Evolutionary conservation across 345 rosid genomes (phyloP).

Genomic region (Sisymbrium irio): DNA sequence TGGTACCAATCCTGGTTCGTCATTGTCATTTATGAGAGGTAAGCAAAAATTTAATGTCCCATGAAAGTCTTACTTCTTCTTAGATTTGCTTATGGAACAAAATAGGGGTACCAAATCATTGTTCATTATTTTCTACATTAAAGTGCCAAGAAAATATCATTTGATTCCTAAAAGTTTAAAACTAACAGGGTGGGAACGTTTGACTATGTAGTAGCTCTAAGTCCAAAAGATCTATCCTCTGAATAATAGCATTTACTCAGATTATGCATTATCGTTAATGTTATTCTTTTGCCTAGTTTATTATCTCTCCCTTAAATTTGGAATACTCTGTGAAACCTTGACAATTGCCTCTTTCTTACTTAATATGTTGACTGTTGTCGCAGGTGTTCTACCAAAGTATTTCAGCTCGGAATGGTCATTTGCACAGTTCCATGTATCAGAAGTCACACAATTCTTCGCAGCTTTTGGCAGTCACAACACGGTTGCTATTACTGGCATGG

Average conservation of each 20-base stretch:
- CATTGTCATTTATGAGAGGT: conserved; percentile 90
- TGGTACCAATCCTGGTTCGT: conserved; percentile 74
- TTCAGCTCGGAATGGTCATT: conserved; percentile 97
- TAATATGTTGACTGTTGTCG: conserved; percentile 11
- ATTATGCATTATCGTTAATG: no score
- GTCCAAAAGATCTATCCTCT: background rate
- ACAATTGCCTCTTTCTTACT: background rate
- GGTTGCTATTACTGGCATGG: conserved; percentile 64
- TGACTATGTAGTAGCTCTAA: background rate
- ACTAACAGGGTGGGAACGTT: background rate
- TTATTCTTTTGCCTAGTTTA: background rate
- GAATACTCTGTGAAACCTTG: conserved; percentile 6
- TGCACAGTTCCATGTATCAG: conserved; percentile 79
- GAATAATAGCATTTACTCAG: no score
- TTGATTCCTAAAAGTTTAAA: background rate
- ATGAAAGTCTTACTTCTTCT: background rate
- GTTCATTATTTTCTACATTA: background rate
- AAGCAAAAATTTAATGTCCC: background rate
- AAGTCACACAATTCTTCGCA: conserved; percentile 62
- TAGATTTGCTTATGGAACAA: background rate
- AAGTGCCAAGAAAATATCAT: background rate
- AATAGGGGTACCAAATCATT: background rate
- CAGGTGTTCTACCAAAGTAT: conserved; percentile 87
- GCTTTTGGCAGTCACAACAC: conserved; percentile 82
- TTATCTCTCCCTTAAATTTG: background rate